phyloP scores from a whole-genome alignment of 768 basidiomycete species.

The Tylopilus vinaceipallidus region DNA sequence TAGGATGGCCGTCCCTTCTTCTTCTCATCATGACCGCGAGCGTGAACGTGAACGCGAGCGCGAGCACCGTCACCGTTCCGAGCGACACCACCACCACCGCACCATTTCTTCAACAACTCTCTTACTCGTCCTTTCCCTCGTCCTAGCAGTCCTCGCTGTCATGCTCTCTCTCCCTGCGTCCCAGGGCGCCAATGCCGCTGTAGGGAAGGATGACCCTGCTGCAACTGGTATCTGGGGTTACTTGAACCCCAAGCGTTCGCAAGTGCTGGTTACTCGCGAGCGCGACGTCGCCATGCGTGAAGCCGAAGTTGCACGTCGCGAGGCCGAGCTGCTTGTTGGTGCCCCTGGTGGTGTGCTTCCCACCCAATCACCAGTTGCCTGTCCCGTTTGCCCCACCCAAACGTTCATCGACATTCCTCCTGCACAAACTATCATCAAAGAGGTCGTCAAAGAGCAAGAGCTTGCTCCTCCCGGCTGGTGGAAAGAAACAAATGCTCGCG shows the following conservation, averaged over 20 bases:
- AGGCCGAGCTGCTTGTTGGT: slow-evolving; percentile 80
- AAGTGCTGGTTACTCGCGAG: slow-evolving; percentile 78
- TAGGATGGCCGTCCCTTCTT: slow-evolving; percentile 85
- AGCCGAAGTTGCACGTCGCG: slow-evolving; percentile 85
- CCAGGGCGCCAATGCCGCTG: slow-evolving; percentile 30
- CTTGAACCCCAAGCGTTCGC: slow-evolving; percentile 79
- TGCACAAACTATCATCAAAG: slow-evolving; percentile 81
- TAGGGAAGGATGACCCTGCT: slow-evolving; percentile 36
- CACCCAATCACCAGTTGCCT: slow-evolving; percentile 47
- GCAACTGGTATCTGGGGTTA: slow-evolving; percentile 64
- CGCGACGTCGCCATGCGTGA: slow-evolving; percentile 78
- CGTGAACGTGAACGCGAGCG: slow-evolving; percentile 52
- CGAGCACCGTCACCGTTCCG: slow-evolving; percentile 55
- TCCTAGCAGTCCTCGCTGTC: slow-evolving; percentile 84
- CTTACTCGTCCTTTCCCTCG: slow-evolving; percentile 79
- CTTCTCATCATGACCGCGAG: slow-evolving; percentile 69
- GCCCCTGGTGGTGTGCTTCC: slow-evolving; percentile 80
- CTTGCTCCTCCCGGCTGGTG: slow-evolving; percentile 80
- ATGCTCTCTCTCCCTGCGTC: slow-evolving; percentile 82
- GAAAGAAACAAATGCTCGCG: slow-evolving; percentile 61
- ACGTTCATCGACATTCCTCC: slow-evolving; percentile 59
- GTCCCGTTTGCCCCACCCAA: slow-evolving; percentile 56
- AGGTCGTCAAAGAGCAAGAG: slow-evolving; percentile 80
- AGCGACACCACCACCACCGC: slow-evolving; percentile 73
- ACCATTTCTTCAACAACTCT: slow-evolving; percentile 90